A percentile compares a stretch with the other conserved stretches of the same genome.
phyloP scores from a whole-genome alignment of 805 yeast genomes.

The Sungouiozyma intestinalis region DNA sequence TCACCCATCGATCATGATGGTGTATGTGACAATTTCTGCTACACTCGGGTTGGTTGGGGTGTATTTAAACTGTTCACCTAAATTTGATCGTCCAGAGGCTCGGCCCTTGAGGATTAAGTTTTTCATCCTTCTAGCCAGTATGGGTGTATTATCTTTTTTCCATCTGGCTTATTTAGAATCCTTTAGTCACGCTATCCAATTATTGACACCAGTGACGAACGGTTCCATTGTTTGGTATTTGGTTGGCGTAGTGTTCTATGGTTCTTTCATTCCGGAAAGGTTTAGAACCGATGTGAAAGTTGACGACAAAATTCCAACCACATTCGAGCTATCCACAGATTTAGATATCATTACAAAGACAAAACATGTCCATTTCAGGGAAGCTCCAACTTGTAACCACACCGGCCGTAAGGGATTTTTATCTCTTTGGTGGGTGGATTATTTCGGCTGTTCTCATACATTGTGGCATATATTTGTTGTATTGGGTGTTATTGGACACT shows the following conservation, averaged over 20 bases:
- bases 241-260: conserved; percentile 79
- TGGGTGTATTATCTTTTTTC: conserved; percentile 58
- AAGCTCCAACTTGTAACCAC: conserved; percentile 29
- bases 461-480: conserved; percentile 91
- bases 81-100: conserved; percentile 79
- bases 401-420: conserved; percentile 23
- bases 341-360: conserved; percentile 25
- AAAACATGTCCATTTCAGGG: conserved; percentile 32
- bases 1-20: conserved; percentile 10
- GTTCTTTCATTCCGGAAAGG: conserved; percentile 80
- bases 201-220: conserved; percentile 54
- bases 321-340: conserved; percentile 21
- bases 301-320: conserved; percentile 35
- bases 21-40: conserved; percentile 51
- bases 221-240: conserved; percentile 67
- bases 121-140: conserved; percentile 63
- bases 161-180: conserved; percentile 50
- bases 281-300: conserved; percentile 63
- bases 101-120: conserved; percentile 71
- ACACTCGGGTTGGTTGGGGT: conserved; percentile 65
- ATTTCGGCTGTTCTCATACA: conserved; percentile 68
- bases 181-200: conserved; percentile 36
- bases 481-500: conserved; percentile 84
- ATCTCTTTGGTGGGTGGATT: conserved; percentile 80
- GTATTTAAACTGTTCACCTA: conserved; percentile 82